phyloP scores from a whole-genome alignment of 2,329 filamentous ascomycete genomes.

The Plectosphaerella cucumerina region DNA sequence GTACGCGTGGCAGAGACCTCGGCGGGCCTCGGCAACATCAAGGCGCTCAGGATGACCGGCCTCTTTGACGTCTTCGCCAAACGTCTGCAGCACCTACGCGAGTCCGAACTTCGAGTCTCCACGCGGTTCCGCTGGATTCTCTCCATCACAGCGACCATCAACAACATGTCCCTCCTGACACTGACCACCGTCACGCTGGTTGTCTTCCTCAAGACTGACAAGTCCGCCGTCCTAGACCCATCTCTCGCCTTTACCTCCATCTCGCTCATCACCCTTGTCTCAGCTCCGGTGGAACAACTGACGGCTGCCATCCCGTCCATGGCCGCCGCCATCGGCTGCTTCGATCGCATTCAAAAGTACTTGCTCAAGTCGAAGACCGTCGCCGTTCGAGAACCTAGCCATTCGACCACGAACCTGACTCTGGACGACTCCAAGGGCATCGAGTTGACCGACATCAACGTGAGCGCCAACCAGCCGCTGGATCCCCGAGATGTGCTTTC shows the following conservation, averaged over 20 bases:
- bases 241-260: constrained; percentile 14
- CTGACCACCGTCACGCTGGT: constrained; percentile 11
- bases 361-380: constrained; percentile 10
- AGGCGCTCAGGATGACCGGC: constrained; percentile 46
- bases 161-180: constrained; percentile 14
- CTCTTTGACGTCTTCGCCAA: constrained; percentile 33
- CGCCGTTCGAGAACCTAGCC: background rate
- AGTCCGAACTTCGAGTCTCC: constrained; percentile 16
- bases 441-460: background rate
- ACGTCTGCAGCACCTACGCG: constrained; percentile 14
- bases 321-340: constrained; percentile 17
- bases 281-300: constrained; percentile 11
- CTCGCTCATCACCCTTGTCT: constrained; percentile 17
- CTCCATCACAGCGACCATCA: constrained; percentile 24
- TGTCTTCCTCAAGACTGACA: constrained; percentile 6
- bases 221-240: constrained; percentile 5
- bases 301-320: constrained; percentile 15
- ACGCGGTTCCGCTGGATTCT: constrained; percentile 8
- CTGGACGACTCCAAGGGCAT: background rate
- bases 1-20: constrained; percentile 42
- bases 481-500: background rate
- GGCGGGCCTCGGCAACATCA: constrained; percentile 44
- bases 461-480: background rate
- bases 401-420: background rate
- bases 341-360: constrained; percentile 21